Percentiles rank a stretch among this genome's conserved stretches.
phyloP scores from a whole-genome alignment of 1,139 yeast genomes.

The Komagataea norvegica region DNA sequence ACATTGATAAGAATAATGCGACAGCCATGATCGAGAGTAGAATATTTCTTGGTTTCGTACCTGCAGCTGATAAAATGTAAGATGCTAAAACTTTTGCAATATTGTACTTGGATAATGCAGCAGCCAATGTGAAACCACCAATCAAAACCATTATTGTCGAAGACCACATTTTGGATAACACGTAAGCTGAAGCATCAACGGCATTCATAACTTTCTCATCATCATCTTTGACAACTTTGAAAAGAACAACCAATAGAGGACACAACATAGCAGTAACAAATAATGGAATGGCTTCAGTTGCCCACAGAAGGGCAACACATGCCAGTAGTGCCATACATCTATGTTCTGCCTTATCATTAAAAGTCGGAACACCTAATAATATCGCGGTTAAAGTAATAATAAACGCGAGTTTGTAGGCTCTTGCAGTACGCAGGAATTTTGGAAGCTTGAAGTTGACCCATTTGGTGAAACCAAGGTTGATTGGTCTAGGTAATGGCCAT shows the following conservation, averaged over 20 bases:
- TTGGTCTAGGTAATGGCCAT: conserved; percentile 28
- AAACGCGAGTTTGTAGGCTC: conserved; percentile 40
- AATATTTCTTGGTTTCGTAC: conserved; percentile 61
- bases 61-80: conserved; percentile 58
- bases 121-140: conserved; percentile 74
- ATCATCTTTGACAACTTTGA: conserved; percentile 49
- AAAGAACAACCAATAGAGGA: conserved; percentile 52
- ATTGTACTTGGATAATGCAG: conserved; percentile 65
- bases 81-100: conserved; percentile 66
- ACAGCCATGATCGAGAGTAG: conserved; percentile 63
- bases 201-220: conserved; percentile 53
- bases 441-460: conserved; percentile 31
- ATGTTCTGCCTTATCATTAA: conserved; percentile 54
- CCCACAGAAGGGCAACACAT: conserved; percentile 71
- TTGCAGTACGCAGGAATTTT: conserved; percentile 35
- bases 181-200: conserved; percentile 48
- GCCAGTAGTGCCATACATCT: conserved; percentile 66
- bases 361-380: conserved; percentile 50
- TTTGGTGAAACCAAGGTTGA: conserved; percentile 37
- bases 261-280: conserved; percentile 62
- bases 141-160: conserved; percentile 64
- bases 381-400: conserved; percentile 44
- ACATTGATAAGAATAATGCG: conserved; percentile 66
- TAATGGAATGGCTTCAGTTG: conserved; percentile 66
- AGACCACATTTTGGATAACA: conserved; percentile 65